Base-by-base conservation (phyloP, 1,139 yeast species). In the Saccharomyces pastorianus region DNA sequence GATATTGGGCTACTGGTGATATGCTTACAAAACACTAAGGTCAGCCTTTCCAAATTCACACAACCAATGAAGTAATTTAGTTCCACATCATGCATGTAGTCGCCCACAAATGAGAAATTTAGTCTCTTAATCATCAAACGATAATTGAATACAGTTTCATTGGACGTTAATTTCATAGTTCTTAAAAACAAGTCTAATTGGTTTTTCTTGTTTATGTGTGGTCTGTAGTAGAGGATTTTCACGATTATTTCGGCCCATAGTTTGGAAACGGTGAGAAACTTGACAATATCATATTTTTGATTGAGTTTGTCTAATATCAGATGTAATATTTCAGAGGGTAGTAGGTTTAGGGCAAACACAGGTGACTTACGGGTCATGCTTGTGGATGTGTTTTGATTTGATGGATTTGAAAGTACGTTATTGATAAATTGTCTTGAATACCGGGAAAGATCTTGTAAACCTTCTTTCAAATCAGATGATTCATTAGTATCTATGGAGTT, bases 151-250 rank as follows among this genome's bases (percentile, higher is more conserved):
- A 78, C 77, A 0, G 91, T 84, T 38, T 71, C 62, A 0, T 59
- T 59, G 31, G 80, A 73, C 14, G 81, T 76, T 26, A 77, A 62
- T 52, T 71, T 73, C 84, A 85, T 82, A 28, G 84, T 79, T 46
- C 73, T 71, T 58, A 77, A 75, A 52, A 85, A 78, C 54, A 80
- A 76, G 38, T 62, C 67, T 50, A 71, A 78, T 41, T 82, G 80
- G 3, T 67, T 61, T 59, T 76, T 80, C 61, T 78, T 80, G 65
- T 78, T 86, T 73, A 81, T 85, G 57, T 84, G 85, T 1, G 97
- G 97, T 58, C 98, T 80, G 67, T 88, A 88, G 95, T 97, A 91
- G 46, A 91, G 74, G 53, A 86, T 77, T 65, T 89, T 96, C 14
- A 90, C 82, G 20, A 89, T 83, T 50, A 88, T 75, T 59, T 83